Conservation (phyloP, 768 basidiomycete species). For the Amanita rubescens region DNA sequence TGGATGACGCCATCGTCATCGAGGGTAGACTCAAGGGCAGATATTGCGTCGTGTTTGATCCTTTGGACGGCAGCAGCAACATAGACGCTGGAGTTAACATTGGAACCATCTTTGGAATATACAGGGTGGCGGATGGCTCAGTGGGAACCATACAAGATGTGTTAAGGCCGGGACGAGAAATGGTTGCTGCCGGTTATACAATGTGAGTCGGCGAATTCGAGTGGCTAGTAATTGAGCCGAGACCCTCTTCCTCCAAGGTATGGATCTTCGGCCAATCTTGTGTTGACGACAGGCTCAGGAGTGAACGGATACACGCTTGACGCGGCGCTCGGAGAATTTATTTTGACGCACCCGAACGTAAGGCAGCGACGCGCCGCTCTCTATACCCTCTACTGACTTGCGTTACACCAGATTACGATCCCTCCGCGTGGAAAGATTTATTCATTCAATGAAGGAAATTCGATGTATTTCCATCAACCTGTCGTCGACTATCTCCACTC, state of each 20-base stretch:
- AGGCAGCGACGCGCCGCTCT: slow-evolving; percentile 17
- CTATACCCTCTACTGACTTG: neutral
- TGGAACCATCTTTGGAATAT: slow-evolving; percentile 96
- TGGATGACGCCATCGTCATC: slow-evolving; percentile 88
- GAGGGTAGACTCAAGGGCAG: slow-evolving; percentile 73
- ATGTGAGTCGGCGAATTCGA: slow-evolving; percentile 51
- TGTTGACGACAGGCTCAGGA: slow-evolving; percentile 89
- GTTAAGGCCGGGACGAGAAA: slow-evolving; percentile 86
- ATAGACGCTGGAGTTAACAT: slow-evolving; percentile 99
- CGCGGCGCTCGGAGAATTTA: slow-evolving; percentile 93
- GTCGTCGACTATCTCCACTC: slow-evolving; percentile 78
- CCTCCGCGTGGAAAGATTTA: slow-evolving; percentile 97
- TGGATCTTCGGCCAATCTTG: slow-evolving; percentile 94
- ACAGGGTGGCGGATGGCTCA: slow-evolving; percentile 80
- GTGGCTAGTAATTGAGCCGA: too few relatives aligned
- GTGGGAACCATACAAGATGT: slow-evolving; percentile 81
- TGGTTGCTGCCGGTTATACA: slow-evolving; percentile 98
- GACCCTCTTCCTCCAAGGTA: slow-evolving; percentile 42
- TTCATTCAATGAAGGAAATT: slow-evolving; percentile 99
- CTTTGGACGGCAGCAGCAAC: slow-evolving; percentile 92
- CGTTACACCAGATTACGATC: slow-evolving; percentile 81
- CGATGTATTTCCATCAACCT: slow-evolving; percentile 85
- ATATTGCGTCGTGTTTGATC: slow-evolving; percentile 99
- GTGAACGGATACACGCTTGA: slow-evolving; percentile 99
- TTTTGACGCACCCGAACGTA: slow-evolving; percentile 94